Evolutionary conservation across 2,329 filamentous ascomycete species (phyloP).

Genomic region (Aspergillus sp.): DNA sequence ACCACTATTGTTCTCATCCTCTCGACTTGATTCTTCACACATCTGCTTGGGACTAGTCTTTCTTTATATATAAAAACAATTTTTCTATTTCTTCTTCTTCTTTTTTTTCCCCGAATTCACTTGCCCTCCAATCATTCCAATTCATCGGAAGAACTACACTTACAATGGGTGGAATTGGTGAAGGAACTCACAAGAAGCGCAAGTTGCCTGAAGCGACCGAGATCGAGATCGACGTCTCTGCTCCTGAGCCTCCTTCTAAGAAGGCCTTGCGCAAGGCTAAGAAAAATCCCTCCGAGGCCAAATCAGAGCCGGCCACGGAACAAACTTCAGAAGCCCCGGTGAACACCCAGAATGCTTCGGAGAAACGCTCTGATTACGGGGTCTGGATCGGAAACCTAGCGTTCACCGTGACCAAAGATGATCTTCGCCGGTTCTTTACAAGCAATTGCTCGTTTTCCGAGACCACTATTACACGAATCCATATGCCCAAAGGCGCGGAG

Average conservation of each 20-base stretch:
- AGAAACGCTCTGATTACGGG: slow-evolving; percentile 71
- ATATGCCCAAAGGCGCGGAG: slow-evolving; percentile 65
- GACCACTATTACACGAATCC: slow-evolving; percentile 76
- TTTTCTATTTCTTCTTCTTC: not conserved
- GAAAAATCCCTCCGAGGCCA: slow-evolving; percentile 52
- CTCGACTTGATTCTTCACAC: not conserved
- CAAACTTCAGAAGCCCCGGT: slow-evolving; percentile 39
- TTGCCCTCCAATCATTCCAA: not conserved
- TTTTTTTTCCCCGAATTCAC: not conserved
- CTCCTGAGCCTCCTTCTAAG: slow-evolving; percentile 94
- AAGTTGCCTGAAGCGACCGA: slow-evolving; percentile 61
- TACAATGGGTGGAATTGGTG: slow-evolving; percentile 28
- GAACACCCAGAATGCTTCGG: slow-evolving; percentile 22
- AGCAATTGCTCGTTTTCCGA: slow-evolving; percentile 65
- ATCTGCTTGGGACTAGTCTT: not conserved
- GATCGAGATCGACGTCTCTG: slow-evolving; percentile 83
- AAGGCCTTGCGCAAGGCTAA: slow-evolving; percentile 87
- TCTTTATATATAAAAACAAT: no score
- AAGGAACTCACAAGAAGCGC: slow-evolving; percentile 61
- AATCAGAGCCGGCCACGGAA: slow-evolving; percentile 30
- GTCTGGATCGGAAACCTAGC: slow-evolving; percentile 96
- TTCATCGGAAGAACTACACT: not conserved
- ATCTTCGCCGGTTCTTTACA: slow-evolving; percentile 78
- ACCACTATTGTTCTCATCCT: not conserved
- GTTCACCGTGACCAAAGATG: slow-evolving; percentile 73